These are phyloP conservation scores for Solanum stenotomum DNA, from an alignment of 257 asterid species.

Conservation along the genomic window DNA sequence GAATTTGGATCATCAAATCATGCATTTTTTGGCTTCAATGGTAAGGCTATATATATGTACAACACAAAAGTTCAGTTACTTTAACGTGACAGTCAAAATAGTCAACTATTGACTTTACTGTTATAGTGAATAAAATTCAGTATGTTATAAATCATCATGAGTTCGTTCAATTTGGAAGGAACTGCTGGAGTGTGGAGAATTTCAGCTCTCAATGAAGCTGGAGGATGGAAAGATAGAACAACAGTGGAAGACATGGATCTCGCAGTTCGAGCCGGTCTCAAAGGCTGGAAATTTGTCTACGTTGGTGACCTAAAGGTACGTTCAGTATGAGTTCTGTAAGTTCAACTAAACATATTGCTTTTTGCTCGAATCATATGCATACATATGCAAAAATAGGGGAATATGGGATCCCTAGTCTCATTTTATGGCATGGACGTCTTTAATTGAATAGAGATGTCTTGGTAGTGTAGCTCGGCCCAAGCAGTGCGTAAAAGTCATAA, in stretches of 20 bases:
- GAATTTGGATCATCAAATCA: slow-evolving; percentile 57
- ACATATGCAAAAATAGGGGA: neutral
- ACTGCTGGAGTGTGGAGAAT: slow-evolving; percentile 66
- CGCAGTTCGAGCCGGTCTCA: slow-evolving; percentile 55
- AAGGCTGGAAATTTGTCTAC: slow-evolving; percentile 58
- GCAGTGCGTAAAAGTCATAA: too few species aligned
- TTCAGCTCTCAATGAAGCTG: slow-evolving; percentile 46
- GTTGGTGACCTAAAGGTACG: slow-evolving; percentile 30
- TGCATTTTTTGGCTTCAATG: slow-evolving; percentile 59
- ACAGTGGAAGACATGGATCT: slow-evolving; percentile 68
- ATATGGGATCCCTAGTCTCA: neutral
- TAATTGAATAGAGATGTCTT: neutral
- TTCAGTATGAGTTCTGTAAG: neutral
- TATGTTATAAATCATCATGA: neutral
- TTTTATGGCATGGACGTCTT: neutral
- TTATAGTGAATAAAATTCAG: neutral
- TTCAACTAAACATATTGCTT: neutral
- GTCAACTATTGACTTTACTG: neutral
- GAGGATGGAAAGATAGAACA: slow-evolving; percentile 66
- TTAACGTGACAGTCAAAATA: neutral
- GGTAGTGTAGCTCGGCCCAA: neutral
- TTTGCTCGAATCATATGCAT: neutral
- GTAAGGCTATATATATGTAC: slow-evolving; percentile 11
- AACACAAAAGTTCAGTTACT: neutral
- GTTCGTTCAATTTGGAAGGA: slow-evolving; percentile 13